These are phyloP conservation scores for Chlamydomonas sphaeroides DNA, from an alignment of 139 green algal genomes.

Conservation along the genomic window DNA sequence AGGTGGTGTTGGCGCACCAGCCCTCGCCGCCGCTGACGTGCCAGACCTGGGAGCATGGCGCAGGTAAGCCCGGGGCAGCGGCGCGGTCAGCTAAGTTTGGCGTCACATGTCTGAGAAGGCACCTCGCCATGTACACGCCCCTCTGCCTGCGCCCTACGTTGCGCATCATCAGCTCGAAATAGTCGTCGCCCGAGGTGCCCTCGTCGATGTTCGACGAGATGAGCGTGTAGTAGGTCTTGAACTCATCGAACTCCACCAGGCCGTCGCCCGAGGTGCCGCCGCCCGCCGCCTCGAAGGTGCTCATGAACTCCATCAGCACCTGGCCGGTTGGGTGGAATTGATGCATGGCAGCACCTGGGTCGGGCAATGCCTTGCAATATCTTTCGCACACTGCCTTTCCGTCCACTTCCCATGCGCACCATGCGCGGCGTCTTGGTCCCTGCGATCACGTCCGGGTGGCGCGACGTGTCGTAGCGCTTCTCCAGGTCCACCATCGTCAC, in stretches of 20 bases:
- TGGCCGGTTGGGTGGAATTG: too few relatives aligned
- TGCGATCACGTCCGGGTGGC: slow-evolving; percentile 61
- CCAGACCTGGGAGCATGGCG: too few relatives aligned
- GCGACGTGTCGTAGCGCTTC: slow-evolving; percentile 48
- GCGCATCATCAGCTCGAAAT: slow-evolving; percentile 72
- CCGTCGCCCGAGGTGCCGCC: slow-evolving; percentile 52
- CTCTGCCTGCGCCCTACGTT: too few relatives aligned
- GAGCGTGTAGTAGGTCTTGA: slow-evolving; percentile 60
- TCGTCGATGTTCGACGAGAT: slow-evolving; percentile 59
- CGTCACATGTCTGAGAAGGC: too few relatives aligned
- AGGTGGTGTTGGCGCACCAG: slow-evolving; percentile 64
- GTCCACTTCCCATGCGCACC: too few relatives aligned
- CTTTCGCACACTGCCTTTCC: too few relatives aligned
- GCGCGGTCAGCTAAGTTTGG: too few relatives aligned
- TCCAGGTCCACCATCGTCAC: slow-evolving; percentile 60
- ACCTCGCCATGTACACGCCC: too few relatives aligned
- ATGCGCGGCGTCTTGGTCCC: slow-evolving; percentile 56
- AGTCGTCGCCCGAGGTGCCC: slow-evolving; percentile 52
- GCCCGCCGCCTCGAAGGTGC: slow-evolving; percentile 53
- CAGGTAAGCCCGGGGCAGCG: too few relatives aligned
- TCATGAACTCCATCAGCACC: slow-evolving; percentile 60
- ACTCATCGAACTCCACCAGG: slow-evolving; percentile 62
- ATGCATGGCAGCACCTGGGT: too few relatives aligned
- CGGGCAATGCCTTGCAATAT: too few relatives aligned
- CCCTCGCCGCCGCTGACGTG: slow-evolving; percentile 63